Conservation (phyloP, 2,329 filamentous ascomycete species). For the Stachybotrys chlorohalonatus region DNA sequence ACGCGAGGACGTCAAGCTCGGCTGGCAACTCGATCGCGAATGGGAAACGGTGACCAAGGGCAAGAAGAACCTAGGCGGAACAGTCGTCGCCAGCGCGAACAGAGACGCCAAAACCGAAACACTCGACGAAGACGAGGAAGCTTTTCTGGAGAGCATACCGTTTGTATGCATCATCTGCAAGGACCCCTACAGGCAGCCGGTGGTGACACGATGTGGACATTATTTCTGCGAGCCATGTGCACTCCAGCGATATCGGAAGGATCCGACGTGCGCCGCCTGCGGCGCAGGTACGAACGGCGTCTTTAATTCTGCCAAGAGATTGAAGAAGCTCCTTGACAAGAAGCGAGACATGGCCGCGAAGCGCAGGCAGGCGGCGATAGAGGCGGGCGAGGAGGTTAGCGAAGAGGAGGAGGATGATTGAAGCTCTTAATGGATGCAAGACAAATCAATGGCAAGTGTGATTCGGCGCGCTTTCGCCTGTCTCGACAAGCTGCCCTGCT, state of each 20-base stretch:
- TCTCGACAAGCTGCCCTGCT: background rate
- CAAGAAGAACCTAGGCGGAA: constrained; percentile 53
- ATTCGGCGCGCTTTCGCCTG: no score
- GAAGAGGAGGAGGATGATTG: constrained; percentile 26
- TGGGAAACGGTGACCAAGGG: constrained; percentile 82
- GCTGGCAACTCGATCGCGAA: constrained; percentile 90
- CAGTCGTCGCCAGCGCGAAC: constrained; percentile 51
- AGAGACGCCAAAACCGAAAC: constrained; percentile 24
- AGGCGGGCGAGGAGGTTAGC: constrained; percentile 39
- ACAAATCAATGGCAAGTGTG: no score
- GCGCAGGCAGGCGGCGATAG: constrained; percentile 43
- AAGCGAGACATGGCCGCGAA: constrained; percentile 55
- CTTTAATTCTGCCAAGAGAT: constrained; percentile 77
- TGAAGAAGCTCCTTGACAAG: constrained; percentile 71
- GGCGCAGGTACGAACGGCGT: constrained; percentile 78
- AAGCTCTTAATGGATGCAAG: background rate
- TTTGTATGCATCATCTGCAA: constrained; percentile 87
- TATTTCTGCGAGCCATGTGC: constrained; percentile 95
- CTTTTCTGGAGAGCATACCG: constrained; percentile 72
- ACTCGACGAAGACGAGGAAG: constrained; percentile 51
- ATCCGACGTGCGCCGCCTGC: constrained; percentile 80
- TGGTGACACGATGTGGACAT: constrained; percentile 85
- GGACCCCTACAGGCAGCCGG: constrained; percentile 65
- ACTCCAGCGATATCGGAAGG: constrained; percentile 74
- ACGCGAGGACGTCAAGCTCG: constrained; percentile 74